Base-by-base conservation (phyloP, 768 basidiomycete species). In the Tylopilus felleus region DNA sequence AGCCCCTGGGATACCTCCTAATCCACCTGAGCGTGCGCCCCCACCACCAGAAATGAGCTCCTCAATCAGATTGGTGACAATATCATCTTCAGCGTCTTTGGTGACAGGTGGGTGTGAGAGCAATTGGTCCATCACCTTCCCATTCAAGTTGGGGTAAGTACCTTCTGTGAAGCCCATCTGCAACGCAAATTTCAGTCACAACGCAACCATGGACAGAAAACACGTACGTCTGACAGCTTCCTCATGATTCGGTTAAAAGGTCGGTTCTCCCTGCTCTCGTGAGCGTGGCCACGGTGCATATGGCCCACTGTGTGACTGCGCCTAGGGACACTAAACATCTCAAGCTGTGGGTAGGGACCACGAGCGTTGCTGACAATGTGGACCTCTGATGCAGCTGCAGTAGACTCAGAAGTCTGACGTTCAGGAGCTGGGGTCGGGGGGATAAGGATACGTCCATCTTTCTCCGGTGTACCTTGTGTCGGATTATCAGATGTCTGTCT, bases 91-190 rank as follows among this genome's bases (percentile, higher is more conserved):
- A 1, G 67, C 68, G 10, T 85, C 85, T 59, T 80, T 83, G 23
- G 72, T 73, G 10, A 78, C 58, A n/a, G 64, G 58, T 19, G 70
- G 56, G 53, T 71, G 72, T n/a, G 55, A 52, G 12, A 77, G 77
- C 54, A 88, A 58, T 59, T 80, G 77, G 17, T 74, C 68, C 63
- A 73, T 75, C 58, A 88, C 77, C 64, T 77, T 82, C 1, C 65
- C 68, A 5, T 71, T 70, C 55, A 88, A 68, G 23, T 73, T 74
- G 35, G 85, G 82, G 66, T 84, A 77, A 17, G 76, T 74, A 44
- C 71, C 72, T 51, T 82, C 76, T 12, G 81, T 83, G 59, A 89
- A 88, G n/a, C 87, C 87, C 87, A 89, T 88, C 87, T 89, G 47
- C 31, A 43, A 39, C 14, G 22, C n/a, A 14, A 49, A 8, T 19